Base-by-base conservation (phyloP, 352 stramenopile species). In the Globisporangium heterothallicum region DNA sequence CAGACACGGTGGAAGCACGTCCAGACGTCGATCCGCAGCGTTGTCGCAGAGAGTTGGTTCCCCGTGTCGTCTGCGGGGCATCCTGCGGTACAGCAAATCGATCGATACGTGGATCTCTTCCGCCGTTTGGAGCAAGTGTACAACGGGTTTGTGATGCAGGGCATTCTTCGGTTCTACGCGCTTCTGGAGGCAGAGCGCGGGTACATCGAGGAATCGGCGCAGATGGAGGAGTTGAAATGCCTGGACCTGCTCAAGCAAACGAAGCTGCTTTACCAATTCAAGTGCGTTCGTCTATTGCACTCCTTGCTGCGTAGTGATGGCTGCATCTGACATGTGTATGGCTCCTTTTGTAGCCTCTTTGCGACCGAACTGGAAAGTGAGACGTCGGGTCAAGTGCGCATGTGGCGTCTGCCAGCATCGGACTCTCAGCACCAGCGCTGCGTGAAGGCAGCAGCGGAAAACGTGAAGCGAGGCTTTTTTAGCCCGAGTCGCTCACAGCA, bases 401-500 rank as follows among this genome's bases (percentile, higher is more conserved):
- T 93, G 51, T 73, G 71, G 54, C 61, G 74, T 30, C 61, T 92
- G 2, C 51, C 56, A 8, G 21, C 60, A 0, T 52, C 59, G 6
- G 74, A 92, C 45, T 60, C 72, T 13, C 83, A 92, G 52, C 58
- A 75, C 8, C 53, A 63, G 26, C 71, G 83, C 4, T 93, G 83
- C 38, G 51, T 72, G 6, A 84, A 84, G 24, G 83, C 80, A 4
- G 74, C 83, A 9, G 76, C 61, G 1, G 76, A 92, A 50, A 93
- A 93, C 48, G 56, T 88, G 8, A 86, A 86, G 53, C 66, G 63
- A 6, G 42, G 51, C 13, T 85, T 87, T 43, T 74, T 86, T 32
- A 29, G 49, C 24, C 7, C 29, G 16, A 5, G n/a, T 9, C 7
- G 32, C 7, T 14, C 18, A 13, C 53, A 41, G 0, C 52, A 21